Percentiles rank a stretch among this genome's conserved stretches.
Evolutionary conservation across 495 filamentous ascomycete genomes (phyloP).

Genomic region (Xylaria intraflava): DNA sequence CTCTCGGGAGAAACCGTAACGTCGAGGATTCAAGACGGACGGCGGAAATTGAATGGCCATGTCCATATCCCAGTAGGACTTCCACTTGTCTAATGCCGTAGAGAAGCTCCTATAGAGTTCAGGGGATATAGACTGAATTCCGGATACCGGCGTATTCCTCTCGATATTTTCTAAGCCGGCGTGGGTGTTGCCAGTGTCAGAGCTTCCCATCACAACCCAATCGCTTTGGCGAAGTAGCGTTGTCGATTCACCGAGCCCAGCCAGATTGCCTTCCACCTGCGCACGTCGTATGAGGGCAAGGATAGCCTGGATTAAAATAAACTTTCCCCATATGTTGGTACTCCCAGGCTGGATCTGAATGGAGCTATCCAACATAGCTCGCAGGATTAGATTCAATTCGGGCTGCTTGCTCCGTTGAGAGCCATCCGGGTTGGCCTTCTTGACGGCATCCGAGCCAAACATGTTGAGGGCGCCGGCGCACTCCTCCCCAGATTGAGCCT

Average conservation of each 20-base stretch:
- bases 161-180: slow-evolving; percentile 37
- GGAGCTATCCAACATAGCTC: slow-evolving; percentile 46
- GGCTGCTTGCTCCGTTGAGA: slow-evolving; percentile 53
- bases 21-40: slow-evolving; percentile 33
- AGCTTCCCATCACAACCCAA: slow-evolving; percentile 35
- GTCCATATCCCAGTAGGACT: slow-evolving; percentile 57
- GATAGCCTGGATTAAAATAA: slow-evolving; percentile 60
- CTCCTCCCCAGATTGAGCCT: slow-evolving; percentile 44
- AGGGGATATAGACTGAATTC: slow-evolving; percentile 16
- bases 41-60: slow-evolving; percentile 56
- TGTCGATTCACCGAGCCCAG: slow-evolving; percentile 29
- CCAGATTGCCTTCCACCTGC: slow-evolving; percentile 27
- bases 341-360: slow-evolving; percentile 47
- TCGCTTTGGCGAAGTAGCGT: slow-evolving; percentile 45
- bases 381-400: slow-evolving; percentile 47
- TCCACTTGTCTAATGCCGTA: slow-evolving; percentile 57
- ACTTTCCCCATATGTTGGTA: slow-evolving; percentile 62
- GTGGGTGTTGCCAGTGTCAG: slow-evolving; percentile 17
- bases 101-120: slow-evolving; percentile 30
- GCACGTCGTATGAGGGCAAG: slow-evolving; percentile 46
- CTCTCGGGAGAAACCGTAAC: slow-evolving; percentile 58
- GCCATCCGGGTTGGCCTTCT: slow-evolving; percentile 47
- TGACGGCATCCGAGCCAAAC: slow-evolving; percentile 40
- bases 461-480: slow-evolving; percentile 58
- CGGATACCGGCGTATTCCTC: slow-evolving; percentile 44